Evolutionary conservation across 371 early-diverging fungal genomes (phyloP).

Genomic region (Mucor indicus): DNA sequence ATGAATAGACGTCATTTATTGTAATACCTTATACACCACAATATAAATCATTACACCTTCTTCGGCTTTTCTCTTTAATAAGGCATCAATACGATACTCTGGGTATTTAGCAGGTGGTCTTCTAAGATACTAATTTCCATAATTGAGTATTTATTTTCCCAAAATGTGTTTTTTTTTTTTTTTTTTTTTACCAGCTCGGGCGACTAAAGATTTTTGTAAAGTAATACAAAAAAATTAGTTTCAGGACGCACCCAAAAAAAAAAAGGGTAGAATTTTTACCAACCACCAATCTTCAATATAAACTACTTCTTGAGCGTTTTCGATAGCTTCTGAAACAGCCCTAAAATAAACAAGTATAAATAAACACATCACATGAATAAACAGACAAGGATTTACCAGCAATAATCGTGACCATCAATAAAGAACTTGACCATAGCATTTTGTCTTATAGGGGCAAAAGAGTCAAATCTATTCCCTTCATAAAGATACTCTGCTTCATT

Average conservation of each 20-base stretch:
- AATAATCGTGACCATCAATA: conserved; percentile 86
- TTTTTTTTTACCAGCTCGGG: conserved; percentile 39
- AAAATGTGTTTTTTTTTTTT: background rate
- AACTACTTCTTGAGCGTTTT: conserved; percentile 69
- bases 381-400: conserved; percentile 35
- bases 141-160: background rate
- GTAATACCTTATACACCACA: conserved; percentile 74
- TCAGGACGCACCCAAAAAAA: background rate
- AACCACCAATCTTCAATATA: conserved; percentile 95
- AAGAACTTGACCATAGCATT: conserved; percentile 69
- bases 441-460: conserved; percentile 80
- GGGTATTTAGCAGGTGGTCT: conserved; percentile 72
- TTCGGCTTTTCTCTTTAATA: conserved; percentile 83
- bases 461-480: conserved; percentile 62
- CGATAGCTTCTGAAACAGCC: conserved; percentile 77
- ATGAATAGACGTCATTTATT: conserved; percentile 1
- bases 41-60: conserved; percentile 89
- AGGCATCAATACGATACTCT: conserved; percentile 75
- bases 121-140: conserved; percentile 59
- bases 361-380: background rate
- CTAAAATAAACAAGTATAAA: conserved; percentile 11
- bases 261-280: conserved; percentile 32
- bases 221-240: too few relatives aligned
- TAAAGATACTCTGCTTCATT: conserved; percentile 34
- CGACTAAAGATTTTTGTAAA: too few relatives aligned